Conservation (phyloP, 225 moss, liverwort and hornwort genomes). For the Physcomitrium patens region DNA sequence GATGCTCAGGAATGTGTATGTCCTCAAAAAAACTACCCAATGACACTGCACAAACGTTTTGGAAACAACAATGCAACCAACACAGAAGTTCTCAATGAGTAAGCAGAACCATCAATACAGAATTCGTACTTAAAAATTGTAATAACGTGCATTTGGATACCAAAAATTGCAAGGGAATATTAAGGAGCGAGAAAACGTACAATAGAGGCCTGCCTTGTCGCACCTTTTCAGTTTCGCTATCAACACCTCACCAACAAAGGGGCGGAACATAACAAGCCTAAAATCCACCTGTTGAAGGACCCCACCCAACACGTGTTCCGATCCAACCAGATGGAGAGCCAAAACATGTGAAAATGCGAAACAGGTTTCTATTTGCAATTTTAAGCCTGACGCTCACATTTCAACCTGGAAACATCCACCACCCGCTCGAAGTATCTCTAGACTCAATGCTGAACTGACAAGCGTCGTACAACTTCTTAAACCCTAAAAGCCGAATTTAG, state of each 20-base stretch:
- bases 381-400: no score
- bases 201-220: constrained; percentile 86
- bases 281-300: constrained; percentile 71
- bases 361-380: background rate
- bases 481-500: background rate
- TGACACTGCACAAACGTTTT: constrained; percentile 58
- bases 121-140: background rate
- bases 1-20: constrained; percentile 89
- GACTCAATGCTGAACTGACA: no score
- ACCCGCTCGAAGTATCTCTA: no score
- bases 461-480: background rate
- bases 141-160: background rate
- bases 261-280: constrained; percentile 93
- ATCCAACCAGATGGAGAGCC: background rate
- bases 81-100: background rate
- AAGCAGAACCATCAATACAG: background rate
- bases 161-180: background rate
- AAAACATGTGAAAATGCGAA: background rate
- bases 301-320: constrained; percentile 16
- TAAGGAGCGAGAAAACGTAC: constrained; percentile 52
- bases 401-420: no score
- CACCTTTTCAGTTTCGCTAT: constrained; percentile 89
- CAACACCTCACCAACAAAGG: constrained; percentile 91
- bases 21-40: constrained; percentile 91
- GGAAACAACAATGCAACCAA: constrained; percentile 21